Percentiles rank a stretch among this genome's conserved stretches.
These are phyloP conservation scores for Ambrosiella cleistominuta DNA, from an alignment of 2,329 filamentous ascomycete species.

Conservation along the genomic window DNA sequence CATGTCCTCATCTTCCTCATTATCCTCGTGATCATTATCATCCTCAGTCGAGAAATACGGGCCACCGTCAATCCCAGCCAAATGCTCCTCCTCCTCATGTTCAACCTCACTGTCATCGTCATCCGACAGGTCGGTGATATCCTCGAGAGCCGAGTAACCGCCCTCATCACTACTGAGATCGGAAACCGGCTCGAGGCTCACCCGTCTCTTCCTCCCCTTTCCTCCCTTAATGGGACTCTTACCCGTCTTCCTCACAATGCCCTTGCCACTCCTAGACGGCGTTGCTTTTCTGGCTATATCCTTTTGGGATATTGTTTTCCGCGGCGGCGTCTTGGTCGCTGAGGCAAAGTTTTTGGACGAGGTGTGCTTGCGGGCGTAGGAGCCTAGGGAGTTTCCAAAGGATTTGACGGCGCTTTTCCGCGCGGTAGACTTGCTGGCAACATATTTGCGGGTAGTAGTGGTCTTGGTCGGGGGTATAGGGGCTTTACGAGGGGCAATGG, in stretches of 20 bases:
- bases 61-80: slow-evolving; percentile 32
- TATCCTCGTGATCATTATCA: slow-evolving; percentile 24
- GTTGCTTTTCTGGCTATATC: not conserved
- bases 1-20: slow-evolving; percentile 21
- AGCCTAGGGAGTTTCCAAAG: not conserved
- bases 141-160: not conserved
- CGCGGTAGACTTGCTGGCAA: slow-evolving; percentile 6
- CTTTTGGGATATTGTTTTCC: slow-evolving; percentile 3
- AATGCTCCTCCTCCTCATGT: slow-evolving; percentile 60
- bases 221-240: slow-evolving; percentile 1
- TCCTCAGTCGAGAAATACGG: slow-evolving; percentile 24
- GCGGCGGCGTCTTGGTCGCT: not conserved
- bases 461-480: slow-evolving; percentile 1
- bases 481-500: slow-evolving; percentile 6
- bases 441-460: slow-evolving; percentile 8
- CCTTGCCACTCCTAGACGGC: slow-evolving; percentile 1
- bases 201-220: slow-evolving; percentile 6
- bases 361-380: not conserved
- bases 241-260: not conserved
- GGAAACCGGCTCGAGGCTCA: slow-evolving; percentile 32
- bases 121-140: slow-evolving; percentile 49
- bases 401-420: slow-evolving; percentile 5
- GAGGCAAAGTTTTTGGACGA: slow-evolving; percentile 1
- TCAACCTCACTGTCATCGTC: slow-evolving; percentile 65
- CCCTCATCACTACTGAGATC: slow-evolving; percentile 31